Evolutionary conservation across 2,329 filamentous ascomycete species (phyloP).

Genomic region (Moelleriella libera): DNA sequence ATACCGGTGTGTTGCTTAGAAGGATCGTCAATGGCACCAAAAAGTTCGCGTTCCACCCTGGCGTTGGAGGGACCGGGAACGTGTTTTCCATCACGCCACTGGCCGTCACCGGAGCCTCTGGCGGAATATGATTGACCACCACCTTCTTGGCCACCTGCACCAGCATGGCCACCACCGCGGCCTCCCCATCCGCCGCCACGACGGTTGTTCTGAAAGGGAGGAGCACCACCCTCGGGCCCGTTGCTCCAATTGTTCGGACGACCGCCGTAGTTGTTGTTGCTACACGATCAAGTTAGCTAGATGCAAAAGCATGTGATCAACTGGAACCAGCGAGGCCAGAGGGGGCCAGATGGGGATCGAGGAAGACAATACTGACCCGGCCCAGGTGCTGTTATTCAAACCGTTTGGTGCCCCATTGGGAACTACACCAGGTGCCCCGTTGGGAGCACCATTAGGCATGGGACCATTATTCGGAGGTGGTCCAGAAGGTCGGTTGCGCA

Average conservation of each 20-base stretch:
- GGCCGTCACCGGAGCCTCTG: slow-evolving; percentile 83
- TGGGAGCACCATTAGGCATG: slow-evolving; percentile 12
- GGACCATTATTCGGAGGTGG: slow-evolving; percentile 11
- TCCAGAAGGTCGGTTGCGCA: slow-evolving; percentile 39
- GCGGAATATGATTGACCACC: slow-evolving; percentile 38
- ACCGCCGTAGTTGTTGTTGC: slow-evolving; percentile 12
- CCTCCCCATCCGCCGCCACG: slow-evolving; percentile 19
- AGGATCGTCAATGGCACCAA: slow-evolving; percentile 80
- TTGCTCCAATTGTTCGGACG: slow-evolving; percentile 21
- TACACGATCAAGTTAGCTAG: background rate
- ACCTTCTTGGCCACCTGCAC: slow-evolving; percentile 21
- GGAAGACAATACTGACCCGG: slow-evolving; percentile 23
- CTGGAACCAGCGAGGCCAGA: no score
- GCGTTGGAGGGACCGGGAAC: slow-evolving; percentile 77
- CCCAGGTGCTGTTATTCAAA: slow-evolving; percentile 39
- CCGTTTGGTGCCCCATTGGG: slow-evolving; percentile 10
- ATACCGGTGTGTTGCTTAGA: slow-evolving; percentile 95
- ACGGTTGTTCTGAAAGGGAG: slow-evolving; percentile 13
- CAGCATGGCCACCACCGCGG: slow-evolving; percentile 17
- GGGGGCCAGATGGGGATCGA: no score
- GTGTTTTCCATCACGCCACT: slow-evolving; percentile 97
- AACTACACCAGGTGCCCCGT: slow-evolving; percentile 9
- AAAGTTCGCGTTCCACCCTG: slow-evolving; percentile 88
- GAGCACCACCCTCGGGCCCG: slow-evolving; percentile 7
- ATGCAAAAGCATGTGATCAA: background rate